Conservation (phyloP, 306 rosid species). For the peach (Prunus persica) region DNA sequence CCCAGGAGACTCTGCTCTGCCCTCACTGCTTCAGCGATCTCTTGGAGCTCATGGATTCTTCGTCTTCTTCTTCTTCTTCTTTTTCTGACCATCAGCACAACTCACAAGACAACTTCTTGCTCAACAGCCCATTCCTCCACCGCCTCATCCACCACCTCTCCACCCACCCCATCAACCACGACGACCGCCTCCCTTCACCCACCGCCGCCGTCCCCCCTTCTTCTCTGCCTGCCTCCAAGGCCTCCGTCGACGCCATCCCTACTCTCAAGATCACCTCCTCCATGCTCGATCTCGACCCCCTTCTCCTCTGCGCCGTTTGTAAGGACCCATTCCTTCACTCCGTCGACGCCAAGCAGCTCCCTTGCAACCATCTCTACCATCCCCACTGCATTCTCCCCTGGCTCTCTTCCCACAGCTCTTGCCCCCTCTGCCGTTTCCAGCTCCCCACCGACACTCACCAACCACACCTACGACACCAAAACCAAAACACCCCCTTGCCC, state of each 20-base stretch:
- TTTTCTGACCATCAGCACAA: background rate
- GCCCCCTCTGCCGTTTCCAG: slow-evolving; percentile 78
- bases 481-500: background rate
- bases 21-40: slow-evolving; percentile 71
- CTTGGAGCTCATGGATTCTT: slow-evolving; percentile 77
- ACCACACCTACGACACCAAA: background rate
- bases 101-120: slow-evolving; percentile 26
- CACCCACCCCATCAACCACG: slow-evolving; percentile 17
- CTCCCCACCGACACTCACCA: slow-evolving; percentile 21
- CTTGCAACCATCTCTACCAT: slow-evolving; percentile 77
- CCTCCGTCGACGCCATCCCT: slow-evolving; percentile 33
- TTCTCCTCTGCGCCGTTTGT: slow-evolving; percentile 63
- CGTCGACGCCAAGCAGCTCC: slow-evolving; percentile 58
- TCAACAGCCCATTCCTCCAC: slow-evolving; percentile 33
- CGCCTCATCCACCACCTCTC: slow-evolving; percentile 44
- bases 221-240: slow-evolving; percentile 28
- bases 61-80: slow-evolving; percentile 29
- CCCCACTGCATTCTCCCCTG: slow-evolving; percentile 80
- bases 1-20: slow-evolving; percentile 37
- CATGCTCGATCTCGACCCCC: slow-evolving; percentile 41
- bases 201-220: slow-evolving; percentile 3
- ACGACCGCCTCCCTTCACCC: slow-evolving; percentile 13
- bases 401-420: slow-evolving; percentile 59
- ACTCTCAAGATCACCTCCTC: slow-evolving; percentile 30
- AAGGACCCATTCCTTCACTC: slow-evolving; percentile 47